A percentile compares a stretch with the other conserved stretches of the same genome.
Conservation (phyloP, 2,329 filamentous ascomycete genomes). For the Cercospora beticola region DNA sequence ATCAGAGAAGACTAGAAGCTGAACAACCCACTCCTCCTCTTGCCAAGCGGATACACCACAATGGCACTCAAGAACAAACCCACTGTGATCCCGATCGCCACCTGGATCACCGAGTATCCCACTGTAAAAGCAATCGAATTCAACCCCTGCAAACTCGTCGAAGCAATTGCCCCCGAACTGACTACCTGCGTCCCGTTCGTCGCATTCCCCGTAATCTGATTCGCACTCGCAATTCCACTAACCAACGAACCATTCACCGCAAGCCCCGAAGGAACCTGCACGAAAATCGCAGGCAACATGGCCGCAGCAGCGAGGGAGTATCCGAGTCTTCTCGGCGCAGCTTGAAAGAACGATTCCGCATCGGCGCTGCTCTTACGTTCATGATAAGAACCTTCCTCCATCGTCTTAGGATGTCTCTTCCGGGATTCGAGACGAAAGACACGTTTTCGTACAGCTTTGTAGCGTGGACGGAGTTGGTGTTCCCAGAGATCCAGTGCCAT, state of each 20-base stretch:
- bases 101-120: conserved; percentile 50
- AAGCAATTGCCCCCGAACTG: conserved; percentile 37
- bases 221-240: conserved; percentile 56
- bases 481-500: conserved; percentile 57
- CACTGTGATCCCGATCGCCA: conserved; percentile 54
- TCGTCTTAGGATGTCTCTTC: conserved; percentile 25
- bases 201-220: conserved; percentile 51
- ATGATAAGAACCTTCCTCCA: conserved; percentile 32
- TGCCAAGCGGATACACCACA: conserved; percentile 52
- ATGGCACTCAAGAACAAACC: conserved; percentile 51
- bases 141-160: conserved; percentile 30
- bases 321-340: conserved; percentile 52
- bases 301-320: conserved; percentile 81
- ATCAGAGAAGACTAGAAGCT: conserved; percentile 34
- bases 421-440: conserved; percentile 32
- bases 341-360: conserved; percentile 33
- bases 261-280: conserved; percentile 61
- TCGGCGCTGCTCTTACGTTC: conserved; percentile 20
- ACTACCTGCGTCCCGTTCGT: conserved; percentile 48
- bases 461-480: conserved; percentile 46
- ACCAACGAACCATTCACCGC: conserved; percentile 59
- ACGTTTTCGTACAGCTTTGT: conserved; percentile 30
- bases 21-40: conserved; percentile 48
- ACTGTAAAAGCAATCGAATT: conserved; percentile 51
- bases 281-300: conserved; percentile 83